A percentile compares a stretch with the other conserved stretches of the same genome.
These are phyloP conservation scores for Ophiostoma sp. DNA, from an alignment of 2,329 filamentous ascomycete species.

Conservation along the genomic window DNA sequence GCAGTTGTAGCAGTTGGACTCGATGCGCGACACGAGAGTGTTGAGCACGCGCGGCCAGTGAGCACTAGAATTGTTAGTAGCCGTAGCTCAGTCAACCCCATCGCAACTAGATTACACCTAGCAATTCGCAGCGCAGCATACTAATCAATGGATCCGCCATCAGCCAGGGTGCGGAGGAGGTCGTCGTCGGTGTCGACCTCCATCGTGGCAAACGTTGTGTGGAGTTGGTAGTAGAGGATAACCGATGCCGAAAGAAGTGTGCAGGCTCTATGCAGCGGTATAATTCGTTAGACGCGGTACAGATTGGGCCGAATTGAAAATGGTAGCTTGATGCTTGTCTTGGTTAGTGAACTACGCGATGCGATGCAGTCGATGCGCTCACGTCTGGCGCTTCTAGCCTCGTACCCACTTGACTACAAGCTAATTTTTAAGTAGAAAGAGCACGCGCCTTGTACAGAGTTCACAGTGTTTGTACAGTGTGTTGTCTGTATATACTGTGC, in stretches of 20 bases:
- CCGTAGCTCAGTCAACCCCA: background rate
- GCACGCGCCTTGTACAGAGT: background rate
- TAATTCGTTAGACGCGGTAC: background rate
- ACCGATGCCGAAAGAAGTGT: too few species aligned
- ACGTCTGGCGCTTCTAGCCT: constrained; percentile 3
- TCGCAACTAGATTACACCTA: background rate
- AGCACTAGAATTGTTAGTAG: constrained; percentile 16
- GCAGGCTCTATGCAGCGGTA: too few species aligned
- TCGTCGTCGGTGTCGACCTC: constrained; percentile 52
- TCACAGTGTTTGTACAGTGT: background rate
- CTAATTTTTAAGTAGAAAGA: constrained; percentile 5
- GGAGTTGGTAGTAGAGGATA: background rate
- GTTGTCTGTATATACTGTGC: background rate
- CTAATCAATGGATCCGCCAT: constrained; percentile 51
- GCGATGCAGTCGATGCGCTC: constrained; percentile 4
- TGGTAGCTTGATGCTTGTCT: background rate
- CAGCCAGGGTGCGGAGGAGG: constrained; percentile 44
- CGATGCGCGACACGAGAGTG: constrained; percentile 60
- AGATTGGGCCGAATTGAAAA: background rate
- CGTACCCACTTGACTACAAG: background rate
- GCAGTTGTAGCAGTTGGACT: constrained; percentile 54
- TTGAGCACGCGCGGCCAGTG: constrained; percentile 64
- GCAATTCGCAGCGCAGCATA: constrained; percentile 37
- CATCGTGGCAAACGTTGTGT: constrained; percentile 36
- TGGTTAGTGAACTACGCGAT: background rate